Conservation (phyloP, 306 rosid species). For the Ormosia emarginata region DNA sequence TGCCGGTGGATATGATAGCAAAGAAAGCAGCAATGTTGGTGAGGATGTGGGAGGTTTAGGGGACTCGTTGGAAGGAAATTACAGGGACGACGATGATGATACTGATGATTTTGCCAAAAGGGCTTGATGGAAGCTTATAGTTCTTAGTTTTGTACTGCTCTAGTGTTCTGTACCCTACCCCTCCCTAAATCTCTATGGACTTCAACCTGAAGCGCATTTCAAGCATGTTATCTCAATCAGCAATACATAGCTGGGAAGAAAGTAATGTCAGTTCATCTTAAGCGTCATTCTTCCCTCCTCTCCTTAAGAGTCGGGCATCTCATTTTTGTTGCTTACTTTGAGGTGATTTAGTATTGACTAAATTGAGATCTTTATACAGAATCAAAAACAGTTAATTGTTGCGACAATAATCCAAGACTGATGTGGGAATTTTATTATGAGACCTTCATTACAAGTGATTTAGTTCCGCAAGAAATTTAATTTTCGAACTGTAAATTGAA, state of each 20-base stretch:
- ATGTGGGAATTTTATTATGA: neutral
- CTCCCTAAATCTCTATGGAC: conserved; percentile 13
- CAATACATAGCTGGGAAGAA: conserved; percentile 14
- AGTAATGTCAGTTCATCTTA: neutral
- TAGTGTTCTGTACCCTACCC: neutral
- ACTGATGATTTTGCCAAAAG: conserved; percentile 54
- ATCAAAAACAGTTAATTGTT: conserved; percentile 31
- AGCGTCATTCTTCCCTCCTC: neutral
- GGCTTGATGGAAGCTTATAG: conserved; percentile 44
- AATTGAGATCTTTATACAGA: conserved; percentile 13
- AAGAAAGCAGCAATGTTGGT: conserved; percentile 13
- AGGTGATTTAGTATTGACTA: conserved; percentile 17
- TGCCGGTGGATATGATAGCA: conserved; percentile 24
- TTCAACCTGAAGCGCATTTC: conserved; percentile 14
- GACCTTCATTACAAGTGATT: neutral
- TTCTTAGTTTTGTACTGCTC: conserved; percentile 10
- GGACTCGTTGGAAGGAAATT: conserved; percentile 39
- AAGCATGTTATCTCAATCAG: conserved; percentile 22
- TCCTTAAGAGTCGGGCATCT: neutral
- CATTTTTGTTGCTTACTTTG: conserved; percentile 19
- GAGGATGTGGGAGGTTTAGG: conserved; percentile 28
- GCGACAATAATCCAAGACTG: conserved; percentile 2
- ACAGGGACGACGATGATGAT: conserved; percentile 46
- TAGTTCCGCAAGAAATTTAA: neutral
- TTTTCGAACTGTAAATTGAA: neutral